A percentile compares a stretch with the other conserved stretches of the same genome.
phyloP scores from a whole-genome alignment of 2,329 filamentous ascomycete genomes.

The Penicillium sp. region DNA sequence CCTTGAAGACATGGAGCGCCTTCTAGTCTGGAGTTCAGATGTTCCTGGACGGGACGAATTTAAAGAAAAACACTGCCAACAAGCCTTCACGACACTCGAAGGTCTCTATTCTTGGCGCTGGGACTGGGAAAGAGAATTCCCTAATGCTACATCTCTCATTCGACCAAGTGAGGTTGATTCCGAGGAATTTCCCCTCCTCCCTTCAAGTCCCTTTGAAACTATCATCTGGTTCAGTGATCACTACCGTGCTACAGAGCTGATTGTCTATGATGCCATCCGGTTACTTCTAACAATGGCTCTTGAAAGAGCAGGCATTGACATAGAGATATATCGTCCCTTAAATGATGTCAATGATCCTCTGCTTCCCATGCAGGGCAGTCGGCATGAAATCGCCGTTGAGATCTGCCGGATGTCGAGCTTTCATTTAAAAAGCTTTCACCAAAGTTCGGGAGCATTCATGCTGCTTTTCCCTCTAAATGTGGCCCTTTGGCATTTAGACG shows the following conservation, averaged over 20 bases:
- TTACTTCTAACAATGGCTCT: conserved; percentile 8
- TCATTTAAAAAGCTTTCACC: conserved; percentile 9
- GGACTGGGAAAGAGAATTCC: conserved; percentile 12
- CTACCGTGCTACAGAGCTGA: conserved; percentile 12
- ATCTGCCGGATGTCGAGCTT: conserved; percentile 18
- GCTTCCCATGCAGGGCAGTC: conserved; percentile 15
- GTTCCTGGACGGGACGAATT: conserved; percentile 1
- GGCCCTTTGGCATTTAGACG: conserved; percentile 9
- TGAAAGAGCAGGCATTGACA: conserved; percentile 2
- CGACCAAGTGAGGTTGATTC: neutral
- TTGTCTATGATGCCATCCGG: conserved; percentile 8
- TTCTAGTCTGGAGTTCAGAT: neutral
- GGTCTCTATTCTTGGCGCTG: conserved; percentile 14
- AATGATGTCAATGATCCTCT: conserved; percentile 7
- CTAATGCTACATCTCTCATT: conserved; percentile 3
- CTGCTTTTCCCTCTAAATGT: conserved; percentile 17
- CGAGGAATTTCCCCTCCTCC: neutral
- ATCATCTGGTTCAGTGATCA: conserved; percentile 11
- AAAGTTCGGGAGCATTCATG: conserved; percentile 13
- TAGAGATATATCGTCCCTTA: neutral
- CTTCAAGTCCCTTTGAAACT: conserved; percentile 10
- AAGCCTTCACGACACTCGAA: neutral
- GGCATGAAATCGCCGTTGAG: conserved; percentile 15
- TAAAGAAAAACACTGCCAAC: neutral
- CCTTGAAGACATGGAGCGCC: conserved; percentile 10